phyloP scores from a whole-genome alignment of 768 basidiomycete genomes.

The Leccinum disarticulatum region DNA sequence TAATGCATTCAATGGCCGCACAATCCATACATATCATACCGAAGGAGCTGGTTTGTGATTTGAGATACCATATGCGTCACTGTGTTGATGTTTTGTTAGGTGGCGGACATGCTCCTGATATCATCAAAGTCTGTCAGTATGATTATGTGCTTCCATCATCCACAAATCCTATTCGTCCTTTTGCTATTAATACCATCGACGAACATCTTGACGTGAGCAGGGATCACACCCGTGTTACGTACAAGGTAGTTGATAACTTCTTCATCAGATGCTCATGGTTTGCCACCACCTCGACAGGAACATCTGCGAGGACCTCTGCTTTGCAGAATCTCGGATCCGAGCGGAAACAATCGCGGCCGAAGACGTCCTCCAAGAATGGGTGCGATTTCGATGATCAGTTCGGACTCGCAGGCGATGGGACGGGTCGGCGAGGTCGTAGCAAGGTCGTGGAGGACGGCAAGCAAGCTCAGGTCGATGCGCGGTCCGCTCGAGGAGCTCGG shows the following conservation, averaged over 20 bases:
- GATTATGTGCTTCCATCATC: slow-evolving; percentile 93
- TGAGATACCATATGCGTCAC: neutral
- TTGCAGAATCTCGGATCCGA: slow-evolving; percentile 96
- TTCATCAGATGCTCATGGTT: slow-evolving; percentile 94
- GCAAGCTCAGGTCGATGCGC: slow-evolving; percentile 81
- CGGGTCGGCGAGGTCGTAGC: slow-evolving; percentile 92
- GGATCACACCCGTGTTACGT: neutral
- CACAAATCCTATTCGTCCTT: slow-evolving; percentile 96
- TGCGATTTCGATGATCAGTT: slow-evolving; percentile 95
- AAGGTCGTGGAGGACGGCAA: slow-evolving; percentile 95
- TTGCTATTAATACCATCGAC: slow-evolving; percentile 86
- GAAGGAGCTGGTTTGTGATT: slow-evolving; percentile 80
- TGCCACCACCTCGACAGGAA: slow-evolving; percentile 92
- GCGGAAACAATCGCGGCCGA: slow-evolving; percentile 97
- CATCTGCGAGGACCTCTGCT: slow-evolving; percentile 92
- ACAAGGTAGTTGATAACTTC: slow-evolving; percentile 2
- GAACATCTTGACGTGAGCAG: slow-evolving; percentile 92
- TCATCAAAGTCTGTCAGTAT: slow-evolving; percentile 92
- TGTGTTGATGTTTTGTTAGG: slow-evolving; percentile 40
- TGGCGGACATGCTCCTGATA: slow-evolving; percentile 96
- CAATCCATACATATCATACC: slow-evolving; percentile 96
- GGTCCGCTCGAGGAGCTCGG: slow-evolving; percentile 74
- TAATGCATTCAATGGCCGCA: slow-evolving; percentile 82
- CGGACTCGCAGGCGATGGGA: slow-evolving; percentile 98
- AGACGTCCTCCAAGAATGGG: slow-evolving; percentile 92